Base-by-base conservation (phyloP, 2,329 filamentous ascomycete species). In the Trichoderma citrinoviride region DNA sequence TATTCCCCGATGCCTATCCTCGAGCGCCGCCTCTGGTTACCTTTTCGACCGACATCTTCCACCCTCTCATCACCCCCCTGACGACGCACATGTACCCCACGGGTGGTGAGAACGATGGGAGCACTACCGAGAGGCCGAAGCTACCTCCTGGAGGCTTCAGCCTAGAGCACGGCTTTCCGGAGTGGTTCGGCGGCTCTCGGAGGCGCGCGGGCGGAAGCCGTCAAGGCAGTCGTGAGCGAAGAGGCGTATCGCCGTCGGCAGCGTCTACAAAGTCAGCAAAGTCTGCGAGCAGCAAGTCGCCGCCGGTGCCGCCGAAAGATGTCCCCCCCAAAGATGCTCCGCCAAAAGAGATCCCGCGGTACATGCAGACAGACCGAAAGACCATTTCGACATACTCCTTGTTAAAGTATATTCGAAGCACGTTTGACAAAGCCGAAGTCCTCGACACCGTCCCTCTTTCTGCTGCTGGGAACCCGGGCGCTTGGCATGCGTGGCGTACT, bases 81-180 rank as follows among this genome's bases (percentile, higher is more conserved):
- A 97, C 93, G n/a, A 97, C 92, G 3, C 96, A 97, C 78, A 95
- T 92, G 74, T 96, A 96, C 80, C 90, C 92, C 47, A 93, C 91
- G 67, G 89, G 90, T 65, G 87, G 90, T 41, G 86, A 90, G 67
- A 88, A 88, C 67, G 85, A 85, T 64, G 91, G 93, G 67, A 94
- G 91, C 74, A 91, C 92, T 8, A 90, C 88, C 2, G 92, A 97
- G 71, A 88, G 92, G 40, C 91, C 96, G 74, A 83, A 91, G 15
- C 80, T 97, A 60, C 91, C 93, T 0, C 93, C 94, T 0, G 95
- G 94, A 2, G 91, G 92, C 0, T 97, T 97, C 79, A 96, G 91
- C 72, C 80, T 98, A 56, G 87, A 91, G 61, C 91, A 97, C 79
- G 94, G 92, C 15, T 98, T 98, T 74, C 92, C 93, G 1, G 83